Conservation (phyloP, 331 rosid species). For the Acacia concinna region DNA sequence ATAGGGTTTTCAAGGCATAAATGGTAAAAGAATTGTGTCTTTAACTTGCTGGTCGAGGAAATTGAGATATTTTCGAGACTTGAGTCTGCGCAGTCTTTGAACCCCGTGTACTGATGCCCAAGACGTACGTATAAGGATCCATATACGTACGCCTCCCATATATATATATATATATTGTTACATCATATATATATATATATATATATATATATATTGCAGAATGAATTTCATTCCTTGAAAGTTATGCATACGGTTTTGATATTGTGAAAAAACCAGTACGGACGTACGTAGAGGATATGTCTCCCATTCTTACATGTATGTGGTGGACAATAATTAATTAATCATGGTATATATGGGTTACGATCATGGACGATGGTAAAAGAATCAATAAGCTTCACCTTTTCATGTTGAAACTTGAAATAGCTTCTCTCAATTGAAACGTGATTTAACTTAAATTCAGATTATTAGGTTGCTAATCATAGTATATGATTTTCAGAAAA, state of each 20-base stretch:
- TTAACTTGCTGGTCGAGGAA: constrained; percentile 35
- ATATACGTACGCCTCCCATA: background rate
- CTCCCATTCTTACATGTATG: too few relatives aligned
- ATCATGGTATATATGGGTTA: too few relatives aligned
- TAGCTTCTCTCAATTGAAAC: background rate
- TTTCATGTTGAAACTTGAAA: background rate
- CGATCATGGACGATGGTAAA: background rate
- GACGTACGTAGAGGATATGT: too few relatives aligned
- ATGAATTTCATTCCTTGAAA: background rate
- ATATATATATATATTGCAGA: background rate
- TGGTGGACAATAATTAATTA: too few relatives aligned
- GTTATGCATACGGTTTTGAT: too few relatives aligned
- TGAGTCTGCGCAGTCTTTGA: constrained; percentile 14
- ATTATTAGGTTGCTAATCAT: background rate
- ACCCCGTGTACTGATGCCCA: background rate
- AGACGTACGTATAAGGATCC: background rate
- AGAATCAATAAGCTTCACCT: background rate
- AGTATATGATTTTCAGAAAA: background rate
- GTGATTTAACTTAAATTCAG: background rate
- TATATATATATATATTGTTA: background rate
- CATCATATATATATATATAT: too few relatives aligned
- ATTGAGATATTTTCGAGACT: constrained; percentile 34
- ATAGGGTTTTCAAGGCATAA: too few relatives aligned
- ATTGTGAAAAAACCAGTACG: background rate
- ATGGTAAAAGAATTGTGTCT: background rate